Percentiles rank a stretch among this genome's conserved stretches.
Conservation (phyloP, 2,329 filamentous ascomycete genomes). For the Curvularia eragrostidis region DNA sequence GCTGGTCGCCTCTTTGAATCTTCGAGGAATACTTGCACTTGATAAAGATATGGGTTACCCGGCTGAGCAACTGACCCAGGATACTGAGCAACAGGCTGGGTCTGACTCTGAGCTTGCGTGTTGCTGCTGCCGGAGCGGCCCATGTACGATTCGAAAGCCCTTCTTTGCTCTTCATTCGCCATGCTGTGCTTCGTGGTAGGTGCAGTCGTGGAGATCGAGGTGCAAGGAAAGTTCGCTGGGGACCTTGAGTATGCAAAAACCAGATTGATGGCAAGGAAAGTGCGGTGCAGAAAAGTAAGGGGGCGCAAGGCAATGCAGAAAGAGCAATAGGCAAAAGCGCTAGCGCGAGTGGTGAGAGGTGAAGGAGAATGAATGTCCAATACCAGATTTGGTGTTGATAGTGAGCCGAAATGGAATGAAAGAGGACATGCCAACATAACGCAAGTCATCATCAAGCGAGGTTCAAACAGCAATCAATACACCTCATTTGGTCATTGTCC, state of each 20-base stretch:
- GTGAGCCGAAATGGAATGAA: constrained; percentile 19
- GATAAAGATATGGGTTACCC: constrained; percentile 32
- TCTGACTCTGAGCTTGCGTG: constrained; percentile 14
- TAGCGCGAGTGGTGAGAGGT: constrained; percentile 8
- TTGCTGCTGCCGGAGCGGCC: constrained; percentile 18
- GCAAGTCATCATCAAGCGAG: neutral
- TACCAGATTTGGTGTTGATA: constrained; percentile 3
- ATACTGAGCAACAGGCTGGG: constrained; percentile 29
- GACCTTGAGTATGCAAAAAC: constrained; percentile 5
- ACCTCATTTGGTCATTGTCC: neutral
- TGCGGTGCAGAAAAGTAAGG: neutral
- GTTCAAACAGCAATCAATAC: neutral
- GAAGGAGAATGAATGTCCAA: constrained; percentile 1
- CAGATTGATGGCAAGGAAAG: constrained; percentile 7
- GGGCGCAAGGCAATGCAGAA: neutral
- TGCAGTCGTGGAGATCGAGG: constrained; percentile 17
- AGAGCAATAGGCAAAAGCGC: constrained; percentile 1
- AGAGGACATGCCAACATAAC: constrained; percentile 3
- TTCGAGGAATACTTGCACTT: constrained; percentile 31
- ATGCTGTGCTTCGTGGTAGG: constrained; percentile 25
- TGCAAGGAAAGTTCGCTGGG: constrained; percentile 19
- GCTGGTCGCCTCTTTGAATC: neutral
- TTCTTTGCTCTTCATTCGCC: constrained; percentile 41
- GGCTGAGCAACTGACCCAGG: constrained; percentile 25
- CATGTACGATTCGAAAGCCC: constrained; percentile 43